Base-by-base conservation (phyloP, 495 filamentous ascomycete genomes). In the Annulohypoxylon maeteangense region DNA sequence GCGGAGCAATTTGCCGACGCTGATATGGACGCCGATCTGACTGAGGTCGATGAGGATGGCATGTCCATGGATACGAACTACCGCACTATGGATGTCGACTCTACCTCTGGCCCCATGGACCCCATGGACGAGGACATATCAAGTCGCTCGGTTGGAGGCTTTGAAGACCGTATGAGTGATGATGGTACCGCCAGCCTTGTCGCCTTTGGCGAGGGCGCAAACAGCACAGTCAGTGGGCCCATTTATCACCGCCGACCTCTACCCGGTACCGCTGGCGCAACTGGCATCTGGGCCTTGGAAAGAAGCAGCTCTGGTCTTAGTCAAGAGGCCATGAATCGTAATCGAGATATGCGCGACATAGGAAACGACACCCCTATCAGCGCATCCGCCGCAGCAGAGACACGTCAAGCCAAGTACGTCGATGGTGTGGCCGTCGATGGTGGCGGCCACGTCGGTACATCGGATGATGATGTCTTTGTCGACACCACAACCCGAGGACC, bases 131-230 rank as follows among this genome's bases (percentile, higher is more conserved):
- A 84, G 40, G 82, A 83, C 56, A 54, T 75, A 18, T 65, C 77
- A 0, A 77, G 74, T 29, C 87, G 87, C 62, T 88, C 85, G 29
- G 87, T 91, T 42, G 88, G 90, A 54, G 88, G 85, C 3, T 85
- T 84, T 25, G 86, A 91, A 18, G 89, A 92, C 65, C 90, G 89
- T 68, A 88, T 94, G 83, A 93, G 90, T 65, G 93, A 97, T 68
- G 92, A 94, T 71, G 83, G 81, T 1, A 80, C 70, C 29, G 91
- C 89, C 0, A 91, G 87, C 72, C 81, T 97, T 27, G 93, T 96
- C 7, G 94, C 88, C 0, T 96, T 96, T 65, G 94, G 94, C 54
- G 94, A 97, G 75, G 93, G 92, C 7, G 93, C 93, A 11, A 90
- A 90, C 60, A 94, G 90, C 73, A 93, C 91, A 0, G 86, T 92